Percentiles rank a stretch among this genome's conserved stretches.
Conservation (phyloP, 2,329 filamentous ascomycete genomes). For the Botrytis pseudocinerea region DNA sequence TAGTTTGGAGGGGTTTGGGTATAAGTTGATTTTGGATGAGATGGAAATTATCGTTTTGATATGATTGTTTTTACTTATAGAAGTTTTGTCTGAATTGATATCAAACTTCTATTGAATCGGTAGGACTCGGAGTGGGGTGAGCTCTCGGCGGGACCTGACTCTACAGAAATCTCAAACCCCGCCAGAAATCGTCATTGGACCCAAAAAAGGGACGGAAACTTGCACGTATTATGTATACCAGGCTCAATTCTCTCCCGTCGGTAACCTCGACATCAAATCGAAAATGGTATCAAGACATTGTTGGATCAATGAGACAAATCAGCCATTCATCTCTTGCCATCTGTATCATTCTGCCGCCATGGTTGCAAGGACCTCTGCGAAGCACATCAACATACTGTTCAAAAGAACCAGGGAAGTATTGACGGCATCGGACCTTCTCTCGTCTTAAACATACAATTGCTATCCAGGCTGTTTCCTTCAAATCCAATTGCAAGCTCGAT, state of each 20-base stretch:
- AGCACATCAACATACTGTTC: not conserved
- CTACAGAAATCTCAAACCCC: conserved; percentile 16
- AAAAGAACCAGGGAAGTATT: not conserved
- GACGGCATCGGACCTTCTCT: not conserved
- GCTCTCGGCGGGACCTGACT: conserved; percentile 4
- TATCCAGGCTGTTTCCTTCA: not conserved
- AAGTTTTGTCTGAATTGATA: not conserved
- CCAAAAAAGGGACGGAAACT: not conserved
- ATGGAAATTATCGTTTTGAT: not conserved
- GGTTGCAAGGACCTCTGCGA: not conserved
- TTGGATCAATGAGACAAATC: not conserved
- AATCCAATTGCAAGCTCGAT: not conserved
- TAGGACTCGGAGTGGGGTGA: conserved; percentile 18
- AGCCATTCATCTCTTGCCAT: not conserved
- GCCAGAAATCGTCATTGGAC: conserved; percentile 22
- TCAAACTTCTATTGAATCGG: conserved; percentile 23
- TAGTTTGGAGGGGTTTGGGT: not conserved
- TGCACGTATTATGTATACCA: not conserved
- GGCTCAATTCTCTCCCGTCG: not conserved
- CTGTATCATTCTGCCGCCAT: not conserved
- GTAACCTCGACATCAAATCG: not conserved
- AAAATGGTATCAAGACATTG: not conserved
- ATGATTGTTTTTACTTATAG: not conserved
- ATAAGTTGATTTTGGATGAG: not conserved
- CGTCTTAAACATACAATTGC: not conserved